Percentiles rank a stretch among this genome's conserved stretches.
Evolutionary conservation across 352 stramenopile species (phyloP).

Genomic region (Pythium phragmiticola): DNA sequence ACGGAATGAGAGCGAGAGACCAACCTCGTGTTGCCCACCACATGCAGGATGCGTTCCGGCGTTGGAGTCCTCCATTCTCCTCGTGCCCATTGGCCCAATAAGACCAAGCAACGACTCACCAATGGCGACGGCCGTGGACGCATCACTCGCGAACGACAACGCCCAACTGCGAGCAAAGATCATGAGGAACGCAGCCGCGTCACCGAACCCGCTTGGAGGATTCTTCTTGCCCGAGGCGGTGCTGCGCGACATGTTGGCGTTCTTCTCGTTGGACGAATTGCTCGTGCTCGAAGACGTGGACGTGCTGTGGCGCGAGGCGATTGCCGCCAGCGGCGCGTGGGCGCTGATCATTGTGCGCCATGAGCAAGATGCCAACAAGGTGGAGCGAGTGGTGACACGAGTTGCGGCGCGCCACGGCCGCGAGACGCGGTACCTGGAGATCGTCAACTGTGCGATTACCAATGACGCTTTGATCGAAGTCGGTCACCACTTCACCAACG

Average conservation of each 20-base stretch:
- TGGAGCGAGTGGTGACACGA: constrained; percentile 27
- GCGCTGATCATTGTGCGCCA: constrained; percentile 32
- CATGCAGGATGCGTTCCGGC: constrained; percentile 12
- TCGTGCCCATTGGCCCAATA: constrained; percentile 12
- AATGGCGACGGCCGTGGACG: constrained; percentile 1
- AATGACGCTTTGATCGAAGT: constrained; percentile 33
- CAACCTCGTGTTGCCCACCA: not conserved
- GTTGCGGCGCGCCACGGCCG: constrained; percentile 40
- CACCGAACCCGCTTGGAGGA: not conserved
- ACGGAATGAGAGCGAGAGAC: constrained; percentile 6
- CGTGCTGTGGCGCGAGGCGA: constrained; percentile 32
- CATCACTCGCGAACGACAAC: not conserved
- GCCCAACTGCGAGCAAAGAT: not conserved
- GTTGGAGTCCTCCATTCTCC: constrained; percentile 8
- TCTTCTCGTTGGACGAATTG: constrained; percentile 50
- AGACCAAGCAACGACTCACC: not conserved
- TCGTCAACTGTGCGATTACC: constrained; percentile 50
- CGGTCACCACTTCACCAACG: constrained; percentile 31
- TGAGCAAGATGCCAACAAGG: constrained; percentile 31
- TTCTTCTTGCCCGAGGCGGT: constrained; percentile 30
- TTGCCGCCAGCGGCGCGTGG: constrained; percentile 38
- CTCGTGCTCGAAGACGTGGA: constrained; percentile 50
- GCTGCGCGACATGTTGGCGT: constrained; percentile 42
- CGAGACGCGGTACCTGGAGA: constrained; percentile 37
- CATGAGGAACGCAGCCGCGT: not conserved